Base-by-base conservation (phyloP, 257 asterid species). In the Forsythia viridissima region DNA sequence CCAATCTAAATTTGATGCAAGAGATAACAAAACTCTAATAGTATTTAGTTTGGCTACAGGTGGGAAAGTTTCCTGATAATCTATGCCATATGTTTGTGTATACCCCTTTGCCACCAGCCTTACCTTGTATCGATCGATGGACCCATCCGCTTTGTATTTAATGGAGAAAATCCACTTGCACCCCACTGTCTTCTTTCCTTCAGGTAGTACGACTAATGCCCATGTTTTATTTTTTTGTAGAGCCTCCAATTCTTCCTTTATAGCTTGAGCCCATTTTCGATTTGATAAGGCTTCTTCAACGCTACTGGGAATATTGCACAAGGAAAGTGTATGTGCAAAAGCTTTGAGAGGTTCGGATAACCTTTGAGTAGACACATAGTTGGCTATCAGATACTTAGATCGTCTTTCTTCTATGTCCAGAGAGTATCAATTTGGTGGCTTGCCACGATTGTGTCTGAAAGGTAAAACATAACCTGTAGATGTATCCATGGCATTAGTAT, bases 401-500 rank as follows among this genome's bases (percentile, higher is more conserved):
- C 13, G 13, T 41, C 30, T 71, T 71, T 18, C 55, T 39, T 71
- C 55, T 3, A 0, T 13, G 5, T 71, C 36, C 3, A 57, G 52
- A 4, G 59, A n/a, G 24, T 24, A 24, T 24, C 24, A 24, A 24
- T 39, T 72, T 3, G 24, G 24, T 24, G 24, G 24, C 24, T 24
- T 24, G 24, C 76, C 76, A 13, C 40, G 34, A 2, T 72, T 72
- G 57, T 72, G 76, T 24, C 39, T 72, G 59, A 40, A 18, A 72
- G 76, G 76, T n/a, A 72, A 3, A 8, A 1, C 38, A 20, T 42
- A 72, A 9, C 59, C 38, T 1, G 16, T 10, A 72, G 76, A 72
- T 4, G 61, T 41, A 41, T 40, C 21, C 11, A 72, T 13, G 24
- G 12, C 44, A 42, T 72, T 41, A 8, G 13, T 0, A 43, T 43